Percentiles rank a stretch among this genome's conserved stretches.
phyloP scores from a whole-genome alignment of 768 basidiomycete genomes.

The Daedaleopsis nitida region DNA sequence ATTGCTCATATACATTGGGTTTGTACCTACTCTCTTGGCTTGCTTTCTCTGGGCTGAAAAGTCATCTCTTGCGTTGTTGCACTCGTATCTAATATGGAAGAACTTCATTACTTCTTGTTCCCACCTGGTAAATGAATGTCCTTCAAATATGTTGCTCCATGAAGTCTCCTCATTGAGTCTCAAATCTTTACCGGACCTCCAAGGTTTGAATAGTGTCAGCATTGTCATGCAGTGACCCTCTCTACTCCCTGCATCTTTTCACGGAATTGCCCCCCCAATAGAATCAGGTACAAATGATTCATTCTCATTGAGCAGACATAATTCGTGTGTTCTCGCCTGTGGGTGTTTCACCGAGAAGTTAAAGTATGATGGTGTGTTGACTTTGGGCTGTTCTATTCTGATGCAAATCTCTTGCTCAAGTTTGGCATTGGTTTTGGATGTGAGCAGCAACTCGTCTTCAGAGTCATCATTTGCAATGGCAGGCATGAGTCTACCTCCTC shows the following conservation, averaged over 20 bases:
- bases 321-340: not conserved
- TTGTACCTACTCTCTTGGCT: not conserved
- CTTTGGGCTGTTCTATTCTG: not conserved
- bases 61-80: conserved; percentile 10
- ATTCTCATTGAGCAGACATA: not conserved
- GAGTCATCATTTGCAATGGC: not conserved
- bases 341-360: not conserved
- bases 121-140: not conserved
- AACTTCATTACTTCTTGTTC: conserved; percentile 5
- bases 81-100: conserved; percentile 10
- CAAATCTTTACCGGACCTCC: conserved; percentile 32
- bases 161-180: conserved; percentile 16
- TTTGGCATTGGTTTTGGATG: not conserved
- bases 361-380: not conserved
- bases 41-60: not conserved
- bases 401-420: not conserved
- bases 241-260: conserved; percentile 30
- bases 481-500: not conserved
- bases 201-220: conserved; percentile 38
- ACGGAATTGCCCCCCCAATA: conserved; percentile 27
- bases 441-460: not conserved
- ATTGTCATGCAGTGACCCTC: conserved; percentile 38
- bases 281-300: conserved; percentile 31
- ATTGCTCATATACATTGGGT: not conserved
- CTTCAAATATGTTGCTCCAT: conserved; percentile 4